Conservation (phyloP, 306 rosid genomes). For the Pterocarpus santalinus region DNA sequence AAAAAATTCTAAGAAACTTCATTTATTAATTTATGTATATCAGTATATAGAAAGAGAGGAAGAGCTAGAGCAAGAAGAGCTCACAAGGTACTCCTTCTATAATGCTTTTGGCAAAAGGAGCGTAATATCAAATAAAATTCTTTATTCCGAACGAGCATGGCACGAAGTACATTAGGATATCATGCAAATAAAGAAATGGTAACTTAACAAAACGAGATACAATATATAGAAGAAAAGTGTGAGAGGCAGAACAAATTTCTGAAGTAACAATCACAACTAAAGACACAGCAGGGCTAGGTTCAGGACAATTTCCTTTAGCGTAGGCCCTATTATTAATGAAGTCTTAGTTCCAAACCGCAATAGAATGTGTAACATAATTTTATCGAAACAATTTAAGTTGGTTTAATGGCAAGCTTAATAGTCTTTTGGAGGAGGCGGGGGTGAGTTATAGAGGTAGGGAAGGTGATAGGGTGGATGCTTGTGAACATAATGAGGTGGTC, state of each 20-base stretch:
- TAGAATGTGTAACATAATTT: not conserved
- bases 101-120: not conserved
- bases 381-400: slow-evolving; percentile 18
- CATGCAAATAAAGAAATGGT: slow-evolving; percentile 28
- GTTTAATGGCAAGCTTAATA: slow-evolving; percentile 6
- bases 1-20: too few species aligned
- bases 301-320: not conserved
- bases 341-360: not conserved
- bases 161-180: not conserved
- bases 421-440: slow-evolving; percentile 29
- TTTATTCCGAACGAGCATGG: not conserved
- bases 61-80: too few species aligned
- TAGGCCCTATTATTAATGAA: not conserved
- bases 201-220: not conserved
- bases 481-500: not conserved
- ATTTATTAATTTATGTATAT: too few species aligned
- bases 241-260: not conserved
- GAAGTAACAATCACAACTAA: not conserved
- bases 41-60: too few species aligned
- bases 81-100: not conserved
- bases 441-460: slow-evolving; percentile 45
- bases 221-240: not conserved
- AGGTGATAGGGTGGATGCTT: slow-evolving; percentile 1
- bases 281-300: slow-evolving; percentile 1
- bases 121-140: not conserved